These are phyloP conservation scores for Talaromyces sp. DNA, from an alignment of 2,329 filamentous ascomycete genomes.

Conservation along the genomic window DNA sequence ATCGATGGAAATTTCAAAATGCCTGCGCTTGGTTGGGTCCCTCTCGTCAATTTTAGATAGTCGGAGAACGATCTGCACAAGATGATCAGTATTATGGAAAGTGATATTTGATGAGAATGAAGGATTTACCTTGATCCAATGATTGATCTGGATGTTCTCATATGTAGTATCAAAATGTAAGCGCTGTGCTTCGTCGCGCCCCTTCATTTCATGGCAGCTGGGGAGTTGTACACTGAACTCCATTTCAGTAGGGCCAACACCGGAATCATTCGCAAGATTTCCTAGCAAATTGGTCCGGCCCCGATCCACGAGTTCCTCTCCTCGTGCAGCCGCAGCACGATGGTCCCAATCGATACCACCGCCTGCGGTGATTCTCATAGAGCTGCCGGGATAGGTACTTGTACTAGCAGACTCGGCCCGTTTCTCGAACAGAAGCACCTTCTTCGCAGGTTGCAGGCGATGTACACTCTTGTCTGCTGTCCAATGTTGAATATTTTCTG, in stretches of 20 bases:
- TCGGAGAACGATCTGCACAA: conserved; percentile 78
- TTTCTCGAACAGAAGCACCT: conserved; percentile 87
- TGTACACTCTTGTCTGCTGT: conserved; percentile 84
- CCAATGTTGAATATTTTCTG: conserved; percentile 89
- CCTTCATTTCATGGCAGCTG: conserved; percentile 80
- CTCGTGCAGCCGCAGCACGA: conserved; percentile 58
- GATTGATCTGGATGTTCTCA: conserved; percentile 89
- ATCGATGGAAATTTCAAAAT: conserved; percentile 96
- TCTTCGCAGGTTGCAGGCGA: conserved; percentile 78
- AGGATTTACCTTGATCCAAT: conserved; percentile 84
- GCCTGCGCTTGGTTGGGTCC: conserved; percentile 76
- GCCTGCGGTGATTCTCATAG: conserved; percentile 75
- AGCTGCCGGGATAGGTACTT: conserved; percentile 72
- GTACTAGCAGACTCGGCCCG: conserved; percentile 75
- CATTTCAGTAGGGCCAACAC: conserved; percentile 87
- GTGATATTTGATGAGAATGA: background rate
- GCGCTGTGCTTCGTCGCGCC: conserved; percentile 66
- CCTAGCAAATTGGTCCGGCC: conserved; percentile 74
- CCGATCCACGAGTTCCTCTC: conserved; percentile 57
- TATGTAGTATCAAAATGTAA: conserved; percentile 91
- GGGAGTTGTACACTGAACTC: conserved; percentile 92
- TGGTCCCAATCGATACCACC: conserved; percentile 74
- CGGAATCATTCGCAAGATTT: conserved; percentile 73
- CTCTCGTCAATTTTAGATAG: conserved; percentile 81
- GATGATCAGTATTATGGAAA: conserved; percentile 15